Base-by-base conservation (phyloP, 2,329 filamentous ascomycete species). In the Fusarium pininemorale region DNA sequence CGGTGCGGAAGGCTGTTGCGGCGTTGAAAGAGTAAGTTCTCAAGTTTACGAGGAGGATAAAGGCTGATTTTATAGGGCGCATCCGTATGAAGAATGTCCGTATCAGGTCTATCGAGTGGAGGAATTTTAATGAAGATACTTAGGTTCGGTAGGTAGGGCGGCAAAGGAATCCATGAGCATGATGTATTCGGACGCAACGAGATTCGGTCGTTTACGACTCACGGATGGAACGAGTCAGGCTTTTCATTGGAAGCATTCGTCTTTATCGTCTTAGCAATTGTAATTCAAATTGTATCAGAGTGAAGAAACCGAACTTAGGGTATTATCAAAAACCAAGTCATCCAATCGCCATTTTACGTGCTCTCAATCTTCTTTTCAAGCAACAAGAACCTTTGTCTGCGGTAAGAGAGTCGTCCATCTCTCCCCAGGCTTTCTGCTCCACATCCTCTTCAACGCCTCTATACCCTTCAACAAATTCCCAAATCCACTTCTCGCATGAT, bases 1-100 rank as follows among this genome's bases (percentile, higher is more conserved):
- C 88, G 24, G 85, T 85, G 0, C 85, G 83, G 69, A 85, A 85
- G 44, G 91, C 87, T 3, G 90, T 93, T 0, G 86, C 85, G 37
- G 92, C 90, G 9, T 79, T 94, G 81, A 93, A 92, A 80, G 85
- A 82, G 92, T 92, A 74, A 78, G 88, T 72, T 10, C 11, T 1
- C 1, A 15, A 3, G 3, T 4, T 20, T 1, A 5, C 8, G n/a
- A 11, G 7, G 4, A 6, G 3, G 15, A 10, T 4, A 9, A 2
- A 10, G 30, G 44, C 51, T 70, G 38, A 70, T 32, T 15, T 65
- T 53, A 3, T 11, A 84, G 82, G 11, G 80, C 79, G 0, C 78
- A 79, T 63, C 78, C 76, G 3, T 78, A 79, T 41, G 77, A 79
- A 51, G 78, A 78, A 38, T 69, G 72, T 35, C 66, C 76, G 0